Conservation (phyloP, 768 basidiomycete genomes). For the Mycena vitilis region DNA sequence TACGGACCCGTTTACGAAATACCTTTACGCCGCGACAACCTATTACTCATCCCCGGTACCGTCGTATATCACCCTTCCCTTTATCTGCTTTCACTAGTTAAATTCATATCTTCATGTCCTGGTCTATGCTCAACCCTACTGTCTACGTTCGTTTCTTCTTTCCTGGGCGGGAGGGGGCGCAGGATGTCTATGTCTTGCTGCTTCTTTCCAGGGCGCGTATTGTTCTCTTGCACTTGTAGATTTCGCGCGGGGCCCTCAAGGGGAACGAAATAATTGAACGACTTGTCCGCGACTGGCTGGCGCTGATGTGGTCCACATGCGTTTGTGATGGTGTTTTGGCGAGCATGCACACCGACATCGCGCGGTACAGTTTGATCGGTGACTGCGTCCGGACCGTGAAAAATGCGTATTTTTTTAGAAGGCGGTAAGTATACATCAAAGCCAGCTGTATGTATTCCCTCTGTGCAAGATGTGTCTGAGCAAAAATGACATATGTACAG, state of each 20-base stretch:
- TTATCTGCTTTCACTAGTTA: constrained; percentile 54
- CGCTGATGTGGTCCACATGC: not conserved
- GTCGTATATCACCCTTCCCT: constrained; percentile 43
- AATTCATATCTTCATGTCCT: constrained; percentile 49
- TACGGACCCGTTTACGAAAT: constrained; percentile 48
- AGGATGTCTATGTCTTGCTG: not conserved
- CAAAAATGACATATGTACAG: not conserved
- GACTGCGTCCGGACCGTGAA: no score
- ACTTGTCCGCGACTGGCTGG: not conserved
- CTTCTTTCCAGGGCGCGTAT: constrained; percentile 13
- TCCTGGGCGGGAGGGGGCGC: constrained; percentile 1
- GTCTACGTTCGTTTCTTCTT: constrained; percentile 15
- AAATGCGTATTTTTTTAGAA: not conserved
- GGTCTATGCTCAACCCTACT: constrained; percentile 27
- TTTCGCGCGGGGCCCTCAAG: not conserved
- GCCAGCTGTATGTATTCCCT: constrained; percentile 7
- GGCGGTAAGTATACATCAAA: not conserved
- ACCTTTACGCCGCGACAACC: constrained; percentile 56
- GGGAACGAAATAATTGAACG: constrained; percentile 13
- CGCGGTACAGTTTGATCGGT: no score
- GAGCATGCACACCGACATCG: no score
- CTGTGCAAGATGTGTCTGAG: not conserved
- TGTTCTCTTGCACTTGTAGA: constrained; percentile 2
- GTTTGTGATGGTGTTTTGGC: no score
- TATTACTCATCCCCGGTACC: constrained; percentile 45